Conservation (phyloP, 2,329 filamentous ascomycete genomes). For the Clarireedia monteithiana region DNA sequence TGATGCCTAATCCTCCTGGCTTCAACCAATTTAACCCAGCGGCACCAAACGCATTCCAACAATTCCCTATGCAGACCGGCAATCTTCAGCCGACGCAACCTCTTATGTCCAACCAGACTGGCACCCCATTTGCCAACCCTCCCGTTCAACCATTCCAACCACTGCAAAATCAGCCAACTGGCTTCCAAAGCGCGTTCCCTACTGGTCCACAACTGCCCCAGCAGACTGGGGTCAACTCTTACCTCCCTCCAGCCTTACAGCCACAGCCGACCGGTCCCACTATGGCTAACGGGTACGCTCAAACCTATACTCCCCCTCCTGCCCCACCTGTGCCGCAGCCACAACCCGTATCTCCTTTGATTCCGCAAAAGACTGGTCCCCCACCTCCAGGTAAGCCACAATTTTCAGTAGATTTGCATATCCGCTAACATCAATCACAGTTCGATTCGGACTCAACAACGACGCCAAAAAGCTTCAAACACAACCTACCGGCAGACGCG, state of each 20-base stretch:
- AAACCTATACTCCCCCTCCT: constrained; percentile 36
- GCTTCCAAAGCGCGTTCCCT: constrained; percentile 39
- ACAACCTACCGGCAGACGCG: constrained; percentile 81
- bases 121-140: constrained; percentile 48
- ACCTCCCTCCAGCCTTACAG: constrained; percentile 51
- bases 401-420: background rate
- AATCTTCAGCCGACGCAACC: constrained; percentile 25
- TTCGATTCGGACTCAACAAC: constrained; percentile 75
- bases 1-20: constrained; percentile 30
- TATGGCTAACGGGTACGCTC: constrained; percentile 41
- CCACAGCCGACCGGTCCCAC: constrained; percentile 51
- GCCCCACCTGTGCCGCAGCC: constrained; percentile 45
- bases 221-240: constrained; percentile 44
- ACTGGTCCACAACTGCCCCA: constrained; percentile 29
- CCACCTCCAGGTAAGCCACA: constrained; percentile 51
- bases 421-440: constrained; percentile 24
- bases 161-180: constrained; percentile 43
- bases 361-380: constrained; percentile 77
- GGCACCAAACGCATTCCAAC: constrained; percentile 12
- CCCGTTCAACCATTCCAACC: constrained; percentile 46
- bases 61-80: constrained; percentile 22
- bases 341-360: constrained; percentile 52
- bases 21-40: constrained; percentile 32
- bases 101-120: constrained; percentile 35
- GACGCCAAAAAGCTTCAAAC: constrained; percentile 70